Conservation (phyloP, 2,329 filamentous ascomycete genomes). For the Sordariomycetes sp. region DNA sequence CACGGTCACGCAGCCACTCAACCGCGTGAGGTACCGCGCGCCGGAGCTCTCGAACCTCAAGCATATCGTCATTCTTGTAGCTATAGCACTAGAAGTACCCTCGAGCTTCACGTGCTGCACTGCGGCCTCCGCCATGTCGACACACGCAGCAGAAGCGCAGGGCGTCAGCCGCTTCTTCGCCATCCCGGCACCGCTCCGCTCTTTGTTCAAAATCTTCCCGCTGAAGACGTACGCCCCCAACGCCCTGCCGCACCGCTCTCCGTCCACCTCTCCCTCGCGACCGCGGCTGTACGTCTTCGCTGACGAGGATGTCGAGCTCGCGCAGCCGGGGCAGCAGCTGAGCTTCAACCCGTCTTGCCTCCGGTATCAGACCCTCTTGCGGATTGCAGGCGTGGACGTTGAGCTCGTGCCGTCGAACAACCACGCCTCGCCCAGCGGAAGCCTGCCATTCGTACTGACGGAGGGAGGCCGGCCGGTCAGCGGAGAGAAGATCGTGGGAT, state of each 20-base stretch:
- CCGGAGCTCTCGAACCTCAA: no score
- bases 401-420: conserved; percentile 68
- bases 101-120: no score
- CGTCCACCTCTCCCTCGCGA: conserved; percentile 26
- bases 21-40: no score
- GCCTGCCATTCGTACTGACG: conserved; percentile 80
- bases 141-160: no score
- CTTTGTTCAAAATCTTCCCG: conserved; percentile 78
- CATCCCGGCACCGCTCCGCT: conserved; percentile 67
- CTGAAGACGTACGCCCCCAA: conserved; percentile 68
- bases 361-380: conserved; percentile 93
- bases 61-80: no score
- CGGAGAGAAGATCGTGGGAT: conserved; percentile 56
- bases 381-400: conserved; percentile 63
- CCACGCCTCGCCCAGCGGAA: conserved; percentile 82
- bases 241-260: conserved; percentile 56
- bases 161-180: conserved; percentile 43
- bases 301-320: conserved; percentile 48
- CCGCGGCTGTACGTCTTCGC: conserved; percentile 71
- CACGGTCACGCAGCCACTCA: no score
- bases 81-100: no score
- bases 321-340: no score
- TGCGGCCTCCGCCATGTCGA: no score
- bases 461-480: conserved; percentile 38
- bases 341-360: conserved; percentile 90